Evolutionary conservation across 306 rosid species (phyloP).

Genomic region (Pachyrhizus erosus): DNA sequence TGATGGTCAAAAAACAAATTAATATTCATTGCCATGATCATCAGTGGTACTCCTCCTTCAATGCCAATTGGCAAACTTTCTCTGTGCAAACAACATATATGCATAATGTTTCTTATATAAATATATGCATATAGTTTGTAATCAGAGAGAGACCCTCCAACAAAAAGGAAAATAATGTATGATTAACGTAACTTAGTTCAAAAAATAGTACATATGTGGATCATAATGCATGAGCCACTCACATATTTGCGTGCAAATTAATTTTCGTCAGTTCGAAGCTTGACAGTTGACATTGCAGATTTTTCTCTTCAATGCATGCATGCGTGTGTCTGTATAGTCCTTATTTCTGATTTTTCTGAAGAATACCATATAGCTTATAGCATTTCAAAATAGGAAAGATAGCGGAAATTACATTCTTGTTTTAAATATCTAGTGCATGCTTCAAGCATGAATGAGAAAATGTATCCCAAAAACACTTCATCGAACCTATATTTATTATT

Average conservation of each 20-base stretch:
- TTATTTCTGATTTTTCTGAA: not conserved
- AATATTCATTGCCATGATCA: not conserved
- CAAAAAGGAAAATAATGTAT: not conserved
- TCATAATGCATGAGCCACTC: constrained; percentile 13
- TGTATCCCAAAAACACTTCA: not conserved
- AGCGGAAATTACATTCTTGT: not conserved
- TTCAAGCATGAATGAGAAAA: not conserved
- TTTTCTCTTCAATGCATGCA: constrained; percentile 19
- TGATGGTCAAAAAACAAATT: not conserved
- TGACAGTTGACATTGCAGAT: not conserved
- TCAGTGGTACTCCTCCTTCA: not conserved
- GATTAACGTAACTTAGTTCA: not conserved
- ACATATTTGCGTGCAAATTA: constrained; percentile 10
- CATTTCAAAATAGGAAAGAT: not conserved
- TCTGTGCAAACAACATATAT: constrained; percentile 19
- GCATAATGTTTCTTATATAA: too few relatives aligned
- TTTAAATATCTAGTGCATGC: not conserved
- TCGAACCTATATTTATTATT: not conserved
- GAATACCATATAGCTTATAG: not conserved
- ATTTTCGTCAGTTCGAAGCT: constrained; percentile 6
- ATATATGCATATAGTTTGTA: not conserved
- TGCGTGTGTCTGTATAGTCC: not conserved
- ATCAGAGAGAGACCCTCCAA: not conserved
- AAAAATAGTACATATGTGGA: not conserved
- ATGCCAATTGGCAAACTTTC: constrained; percentile 6